phyloP scores from a whole-genome alignment of 768 basidiomycete species.

The Goffeauzyma gilvescens region DNA sequence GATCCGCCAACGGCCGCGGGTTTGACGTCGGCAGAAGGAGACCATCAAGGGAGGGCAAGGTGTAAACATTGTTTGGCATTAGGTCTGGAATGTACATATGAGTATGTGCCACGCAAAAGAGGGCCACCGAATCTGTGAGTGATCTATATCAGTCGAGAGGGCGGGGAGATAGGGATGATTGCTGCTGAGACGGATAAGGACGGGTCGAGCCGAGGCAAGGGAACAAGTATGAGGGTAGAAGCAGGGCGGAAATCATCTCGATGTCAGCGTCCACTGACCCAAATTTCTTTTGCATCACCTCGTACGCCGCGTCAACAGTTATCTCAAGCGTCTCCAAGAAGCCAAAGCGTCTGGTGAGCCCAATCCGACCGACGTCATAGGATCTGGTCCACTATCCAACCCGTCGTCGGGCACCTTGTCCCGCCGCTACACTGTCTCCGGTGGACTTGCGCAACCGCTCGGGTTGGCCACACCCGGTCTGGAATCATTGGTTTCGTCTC shows the following conservation, averaged over 20 bases:
- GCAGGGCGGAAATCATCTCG: neutral
- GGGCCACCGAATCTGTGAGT: conserved; percentile 73
- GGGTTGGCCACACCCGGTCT: neutral
- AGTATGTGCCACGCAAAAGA: conserved; percentile 82
- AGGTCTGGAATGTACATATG: conserved; percentile 68
- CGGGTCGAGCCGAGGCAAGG: neutral
- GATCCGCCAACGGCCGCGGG: neutral
- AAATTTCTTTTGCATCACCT: neutral
- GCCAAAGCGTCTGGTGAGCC: conserved; percentile 5
- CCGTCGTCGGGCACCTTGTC: neutral
- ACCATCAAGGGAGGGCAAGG: neutral
- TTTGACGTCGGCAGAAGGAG: neutral
- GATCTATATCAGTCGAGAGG: conserved; percentile 13
- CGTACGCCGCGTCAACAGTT: neutral
- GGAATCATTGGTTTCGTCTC: neutral
- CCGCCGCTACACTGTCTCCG: neutral
- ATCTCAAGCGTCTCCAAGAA: neutral
- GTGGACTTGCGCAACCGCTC: neutral
- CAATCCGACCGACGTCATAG: no score
- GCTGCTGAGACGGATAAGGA: neutral
- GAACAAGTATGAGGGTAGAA: neutral
- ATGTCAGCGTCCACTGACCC: neutral
- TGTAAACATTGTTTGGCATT: conserved; percentile 77
- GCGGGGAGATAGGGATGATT: conserved; percentile 4
- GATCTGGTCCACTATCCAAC: neutral